Conservation (phyloP, 1,284 basidiomycete species). For the Pyrrhoderma lamaoense region DNA sequence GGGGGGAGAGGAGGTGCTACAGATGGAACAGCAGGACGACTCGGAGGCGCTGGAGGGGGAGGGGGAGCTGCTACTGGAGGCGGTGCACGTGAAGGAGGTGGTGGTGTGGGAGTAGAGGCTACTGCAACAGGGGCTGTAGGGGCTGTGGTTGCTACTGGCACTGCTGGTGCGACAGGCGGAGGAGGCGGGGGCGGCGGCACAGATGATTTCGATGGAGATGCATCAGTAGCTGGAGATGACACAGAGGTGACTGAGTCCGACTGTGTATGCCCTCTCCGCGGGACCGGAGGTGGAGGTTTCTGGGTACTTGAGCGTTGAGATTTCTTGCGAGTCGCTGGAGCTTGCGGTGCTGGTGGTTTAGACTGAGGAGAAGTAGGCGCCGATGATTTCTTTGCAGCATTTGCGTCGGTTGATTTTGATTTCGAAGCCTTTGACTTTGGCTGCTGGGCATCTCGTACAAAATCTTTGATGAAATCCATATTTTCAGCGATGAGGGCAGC, state of each 20-base stretch:
- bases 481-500: slow-evolving; percentile 61
- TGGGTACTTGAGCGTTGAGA: slow-evolving; percentile 28
- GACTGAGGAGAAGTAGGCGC: slow-evolving; percentile 28
- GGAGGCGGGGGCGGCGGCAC: slow-evolving; percentile 24
- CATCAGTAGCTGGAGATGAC: slow-evolving; percentile 18
- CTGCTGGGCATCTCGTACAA: slow-evolving; percentile 55
- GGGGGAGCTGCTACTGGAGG: slow-evolving; percentile 18
- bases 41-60: slow-evolving; percentile 33
- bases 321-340: slow-evolving; percentile 30
- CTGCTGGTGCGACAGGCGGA: slow-evolving; percentile 15
- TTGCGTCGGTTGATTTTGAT: slow-evolving; percentile 29
- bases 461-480: slow-evolving; percentile 87
- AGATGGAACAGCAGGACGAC: slow-evolving; percentile 24
- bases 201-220: slow-evolving; percentile 21
- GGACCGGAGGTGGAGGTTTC: slow-evolving; percentile 26
- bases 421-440: slow-evolving; percentile 20
- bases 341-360: slow-evolving; percentile 48
- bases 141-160: too few species aligned
- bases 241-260: slow-evolving; percentile 14
- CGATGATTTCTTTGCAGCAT: slow-evolving; percentile 29
- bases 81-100: slow-evolving; percentile 19
- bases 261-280: slow-evolving; percentile 33
- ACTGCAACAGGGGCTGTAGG: too few species aligned
- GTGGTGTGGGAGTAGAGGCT: slow-evolving; percentile 16
- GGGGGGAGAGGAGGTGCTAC: slow-evolving; percentile 21